These are phyloP conservation scores for Cryomyces minteri DNA, from an alignment of 495 filamentous ascomycete species.

Conservation along the genomic window DNA sequence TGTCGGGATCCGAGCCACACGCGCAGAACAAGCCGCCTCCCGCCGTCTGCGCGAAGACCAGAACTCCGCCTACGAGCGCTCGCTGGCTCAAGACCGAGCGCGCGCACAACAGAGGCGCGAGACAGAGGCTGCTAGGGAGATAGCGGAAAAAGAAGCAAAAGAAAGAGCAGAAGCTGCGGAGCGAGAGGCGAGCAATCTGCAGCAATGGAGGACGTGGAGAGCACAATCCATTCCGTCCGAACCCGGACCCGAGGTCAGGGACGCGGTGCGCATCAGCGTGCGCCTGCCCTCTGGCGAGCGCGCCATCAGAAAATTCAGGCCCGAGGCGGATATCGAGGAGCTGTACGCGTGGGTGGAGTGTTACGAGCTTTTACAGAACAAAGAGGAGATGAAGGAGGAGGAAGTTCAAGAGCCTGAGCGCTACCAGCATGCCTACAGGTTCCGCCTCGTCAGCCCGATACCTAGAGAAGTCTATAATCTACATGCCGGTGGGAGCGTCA, in stretches of 20 bases:
- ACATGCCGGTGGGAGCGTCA: slow-evolving; percentile 40
- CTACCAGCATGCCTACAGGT: slow-evolving; percentile 63
- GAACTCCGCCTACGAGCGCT: slow-evolving; percentile 81
- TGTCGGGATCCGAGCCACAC: slow-evolving; percentile 42
- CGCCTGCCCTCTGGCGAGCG: slow-evolving; percentile 56
- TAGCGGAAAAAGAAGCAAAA: slow-evolving; percentile 40
- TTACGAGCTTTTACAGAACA: slow-evolving; percentile 39
- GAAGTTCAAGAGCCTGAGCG: slow-evolving; percentile 35
- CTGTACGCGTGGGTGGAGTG: slow-evolving; percentile 96
- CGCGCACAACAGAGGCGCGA: slow-evolving; percentile 54
- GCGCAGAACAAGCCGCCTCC: slow-evolving; percentile 59
- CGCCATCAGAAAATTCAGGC: slow-evolving; percentile 53
- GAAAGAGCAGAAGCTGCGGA: slow-evolving; percentile 47
- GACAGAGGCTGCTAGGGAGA: slow-evolving; percentile 46
- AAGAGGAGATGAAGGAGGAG: slow-evolving; percentile 9
- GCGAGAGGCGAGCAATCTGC: slow-evolving; percentile 33
- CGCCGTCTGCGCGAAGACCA: slow-evolving; percentile 67
- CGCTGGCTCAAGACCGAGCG: slow-evolving; percentile 72
- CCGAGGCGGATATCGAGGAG: slow-evolving; percentile 55
- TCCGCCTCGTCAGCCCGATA: slow-evolving; percentile 66
- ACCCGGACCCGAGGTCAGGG: slow-evolving; percentile 42
- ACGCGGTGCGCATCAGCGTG: slow-evolving; percentile 63
- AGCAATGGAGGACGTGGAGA: slow-evolving; percentile 70
- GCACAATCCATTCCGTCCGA: slow-evolving; percentile 46
- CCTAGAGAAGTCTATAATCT: slow-evolving; percentile 62